Evolutionary conservation across 768 basidiomycete genomes (phyloP).

Genomic region (Phlegmacium glaucopus): DNA sequence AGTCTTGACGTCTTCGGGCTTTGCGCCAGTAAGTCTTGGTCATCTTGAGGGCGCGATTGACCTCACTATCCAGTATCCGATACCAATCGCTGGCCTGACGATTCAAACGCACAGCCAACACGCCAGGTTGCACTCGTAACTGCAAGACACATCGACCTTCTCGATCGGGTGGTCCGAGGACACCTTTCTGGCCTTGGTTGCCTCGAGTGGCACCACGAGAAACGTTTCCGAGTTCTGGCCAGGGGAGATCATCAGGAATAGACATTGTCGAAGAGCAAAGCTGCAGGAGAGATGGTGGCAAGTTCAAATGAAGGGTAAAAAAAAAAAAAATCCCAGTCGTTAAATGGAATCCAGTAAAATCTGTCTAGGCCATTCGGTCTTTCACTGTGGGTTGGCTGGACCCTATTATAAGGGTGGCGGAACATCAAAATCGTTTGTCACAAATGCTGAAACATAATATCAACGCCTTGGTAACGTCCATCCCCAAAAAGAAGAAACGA

Average conservation of each 20-base stretch:
- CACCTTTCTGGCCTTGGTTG: constrained; percentile 85
- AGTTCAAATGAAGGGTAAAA: constrained; percentile 24
- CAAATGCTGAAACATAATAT: constrained; percentile 16
- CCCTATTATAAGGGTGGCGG: neutral
- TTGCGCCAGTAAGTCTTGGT: constrained; percentile 89
- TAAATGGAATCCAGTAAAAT: constrained; percentile 25
- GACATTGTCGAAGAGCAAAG: constrained; percentile 39
- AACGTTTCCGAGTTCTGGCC: constrained; percentile 84
- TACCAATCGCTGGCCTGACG: constrained; percentile 82
- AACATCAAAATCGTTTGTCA: constrained; percentile 18
- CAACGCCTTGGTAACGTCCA: constrained; percentile 19
- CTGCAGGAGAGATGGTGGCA: constrained; percentile 25
- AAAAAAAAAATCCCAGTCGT: constrained; percentile 30
- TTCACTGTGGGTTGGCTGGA: constrained; percentile 13
- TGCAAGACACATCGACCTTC: constrained; percentile 79
- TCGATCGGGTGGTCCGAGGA: constrained; percentile 63
- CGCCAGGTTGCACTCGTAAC: constrained; percentile 79
- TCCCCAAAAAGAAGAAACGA: constrained; percentile 20
- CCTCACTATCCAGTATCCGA: constrained; percentile 71
- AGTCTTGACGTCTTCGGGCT: constrained; percentile 77
- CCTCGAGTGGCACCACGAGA: constrained; percentile 81
- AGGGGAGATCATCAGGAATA: constrained; percentile 73
- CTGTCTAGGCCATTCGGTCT: constrained; percentile 27
- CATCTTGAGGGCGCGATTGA: constrained; percentile 76
- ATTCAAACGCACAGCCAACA: constrained; percentile 72